Evolutionary conservation across 1,284 basidiomycete species (phyloP).

Genomic region (Ustilago sp.): DNA sequence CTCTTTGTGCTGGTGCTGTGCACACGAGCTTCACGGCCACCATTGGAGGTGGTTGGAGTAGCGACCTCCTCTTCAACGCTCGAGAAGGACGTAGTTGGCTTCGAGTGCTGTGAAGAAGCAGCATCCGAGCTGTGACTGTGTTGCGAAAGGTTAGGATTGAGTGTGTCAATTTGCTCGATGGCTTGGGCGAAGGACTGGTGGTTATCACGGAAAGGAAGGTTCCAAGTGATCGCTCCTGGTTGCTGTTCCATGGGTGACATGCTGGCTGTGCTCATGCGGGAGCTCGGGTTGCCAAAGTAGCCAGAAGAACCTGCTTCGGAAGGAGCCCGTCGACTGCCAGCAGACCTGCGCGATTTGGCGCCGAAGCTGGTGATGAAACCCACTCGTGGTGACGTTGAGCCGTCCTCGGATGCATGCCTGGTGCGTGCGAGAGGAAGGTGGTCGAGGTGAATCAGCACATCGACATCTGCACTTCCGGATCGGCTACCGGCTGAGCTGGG

Average conservation of each 20-base stretch:
- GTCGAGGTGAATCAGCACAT: conserved; percentile 20
- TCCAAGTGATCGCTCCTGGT: conserved; percentile 23
- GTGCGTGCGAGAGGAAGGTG: conserved; percentile 19
- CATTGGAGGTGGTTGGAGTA: conserved; percentile 6
- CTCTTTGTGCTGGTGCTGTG: conserved; percentile 18
- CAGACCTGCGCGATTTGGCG: conserved; percentile 25
- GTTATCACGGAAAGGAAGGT: conserved; percentile 31
- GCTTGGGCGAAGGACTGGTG: conserved; percentile 34
- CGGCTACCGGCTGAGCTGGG: conserved; percentile 32
- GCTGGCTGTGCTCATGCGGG: conserved; percentile 27
- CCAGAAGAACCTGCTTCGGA: conserved; percentile 21
- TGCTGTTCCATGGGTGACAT: conserved; percentile 34
- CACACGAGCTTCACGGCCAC: background rate
- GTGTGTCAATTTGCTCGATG: conserved; percentile 15
- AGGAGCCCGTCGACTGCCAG: conserved; percentile 26
- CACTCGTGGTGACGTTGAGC: conserved; percentile 16
- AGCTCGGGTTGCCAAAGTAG: conserved; percentile 30
- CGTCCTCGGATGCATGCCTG: conserved; percentile 13
- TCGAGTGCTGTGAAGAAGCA: conserved; percentile 8
- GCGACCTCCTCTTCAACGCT: background rate
- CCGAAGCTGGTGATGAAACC: conserved; percentile 45
- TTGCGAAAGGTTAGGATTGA: conserved; percentile 19
- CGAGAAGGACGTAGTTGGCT: conserved; percentile 1
- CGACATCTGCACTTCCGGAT: conserved; percentile 21
- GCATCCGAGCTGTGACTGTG: conserved; percentile 23